These are phyloP conservation scores for Cystofilobasidium ferigula DNA, from an alignment of 768 basidiomycete species.

Conservation along the genomic window DNA sequence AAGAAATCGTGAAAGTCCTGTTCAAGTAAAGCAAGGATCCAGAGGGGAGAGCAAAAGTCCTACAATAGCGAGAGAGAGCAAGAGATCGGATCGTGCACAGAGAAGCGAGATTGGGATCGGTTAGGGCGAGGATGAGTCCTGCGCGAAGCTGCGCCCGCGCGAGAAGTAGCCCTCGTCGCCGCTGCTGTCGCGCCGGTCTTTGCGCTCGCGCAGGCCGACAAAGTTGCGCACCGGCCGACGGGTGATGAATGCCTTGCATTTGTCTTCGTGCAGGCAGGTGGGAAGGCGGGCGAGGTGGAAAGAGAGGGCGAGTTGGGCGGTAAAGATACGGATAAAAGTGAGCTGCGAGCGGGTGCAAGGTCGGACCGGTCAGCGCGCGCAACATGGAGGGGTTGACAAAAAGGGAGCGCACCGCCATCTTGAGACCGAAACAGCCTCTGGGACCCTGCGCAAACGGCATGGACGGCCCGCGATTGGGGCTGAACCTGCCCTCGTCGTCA, in stretches of 20 bases:
- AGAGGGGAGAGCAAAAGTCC: too few species aligned
- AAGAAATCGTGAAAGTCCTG: too few species aligned
- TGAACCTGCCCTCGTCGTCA: not conserved
- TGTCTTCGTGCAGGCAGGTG: not conserved
- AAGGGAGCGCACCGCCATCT: conserved; percentile 7
- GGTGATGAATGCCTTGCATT: conserved; percentile 7
- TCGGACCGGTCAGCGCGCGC: not conserved
- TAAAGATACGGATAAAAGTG: conserved; percentile 8
- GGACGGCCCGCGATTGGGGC: not conserved
- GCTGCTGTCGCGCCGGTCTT: not conserved
- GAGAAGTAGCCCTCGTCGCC: conserved; percentile 1
- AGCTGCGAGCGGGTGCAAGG: not conserved
- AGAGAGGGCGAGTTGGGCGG: conserved; percentile 6
- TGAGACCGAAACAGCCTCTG: conserved; percentile 7
- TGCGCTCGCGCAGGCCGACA: conserved; percentile 8
- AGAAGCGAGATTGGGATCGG: too few species aligned
- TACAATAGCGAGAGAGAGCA: not conserved
- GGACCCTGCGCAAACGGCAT: conserved; percentile 8
- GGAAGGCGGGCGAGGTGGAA: conserved; percentile 12
- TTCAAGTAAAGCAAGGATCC: too few species aligned
- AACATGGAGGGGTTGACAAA: too few species aligned
- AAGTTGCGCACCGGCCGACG: conserved; percentile 11
- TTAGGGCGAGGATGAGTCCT: too few species aligned
- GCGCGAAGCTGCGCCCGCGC: conserved; percentile 24
- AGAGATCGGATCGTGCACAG: not conserved